Evolutionary conservation across 2,329 filamentous ascomycete species (phyloP), one percentile per base, ranked within the genome.

Genomic region (Lasiodiplodia citricola): DNA sequence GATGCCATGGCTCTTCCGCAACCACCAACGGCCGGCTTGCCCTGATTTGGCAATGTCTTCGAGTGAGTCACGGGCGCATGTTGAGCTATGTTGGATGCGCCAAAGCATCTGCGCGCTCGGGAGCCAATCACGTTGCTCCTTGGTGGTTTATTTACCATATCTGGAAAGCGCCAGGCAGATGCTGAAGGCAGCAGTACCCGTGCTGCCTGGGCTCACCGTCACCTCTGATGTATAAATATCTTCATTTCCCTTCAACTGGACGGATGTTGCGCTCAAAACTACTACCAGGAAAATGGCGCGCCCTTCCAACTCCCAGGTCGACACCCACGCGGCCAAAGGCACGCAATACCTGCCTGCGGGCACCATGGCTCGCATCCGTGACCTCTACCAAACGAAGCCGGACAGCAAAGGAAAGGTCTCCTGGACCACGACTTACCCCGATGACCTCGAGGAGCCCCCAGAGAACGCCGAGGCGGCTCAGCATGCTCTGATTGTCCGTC

Each of bases 401-500:
- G 68, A 68, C 25, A 47, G 57, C 18, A 54, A 62, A 10, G 68
- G 68, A 18, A 52, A 58, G 16, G n/a, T 37, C 16, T 68, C 65
- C 2, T 70, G 68, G 66, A 70, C 65, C 8, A 68, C 68, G 13
- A 47, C 62, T 18, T 68, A 68, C 25, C 68, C 68, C 8, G 65
- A 67, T 25, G 65, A 67, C 52, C 65, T 67, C 25, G 65, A 67
- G n/a, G 65, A 67, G 18, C 65, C 65, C 10, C 38, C 65, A 6
- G 18, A 74, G 72, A 41, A 75, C 74, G 56, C 56, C 14, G 69
- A 70, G 23, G 68, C 70, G 4, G 69, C 70, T 25, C 68, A 71
- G 52, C 69, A 71, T 60, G 72, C 72, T 7, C 38, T 73, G 35
- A 21, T 75, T 10, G 71, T 72, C 18, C 70, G 73, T 4, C 71